phyloP scores from a whole-genome alignment of 1,284 basidiomycete genomes.

The Pterula multifida region DNA sequence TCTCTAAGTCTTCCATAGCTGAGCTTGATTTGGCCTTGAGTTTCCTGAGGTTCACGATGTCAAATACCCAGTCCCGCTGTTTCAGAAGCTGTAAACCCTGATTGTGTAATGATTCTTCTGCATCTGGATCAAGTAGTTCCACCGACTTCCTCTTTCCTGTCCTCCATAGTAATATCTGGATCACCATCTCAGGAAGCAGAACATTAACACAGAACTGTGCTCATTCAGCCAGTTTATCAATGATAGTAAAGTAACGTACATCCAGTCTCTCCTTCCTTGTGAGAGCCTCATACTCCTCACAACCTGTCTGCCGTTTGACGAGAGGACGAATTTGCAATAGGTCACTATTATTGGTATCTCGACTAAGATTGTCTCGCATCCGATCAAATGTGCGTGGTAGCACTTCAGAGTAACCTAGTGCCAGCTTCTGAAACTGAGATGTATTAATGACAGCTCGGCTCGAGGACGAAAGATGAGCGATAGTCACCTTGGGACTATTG shows the following conservation, averaged over 20 bases:
- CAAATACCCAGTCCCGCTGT: conserved; percentile 56
- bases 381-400: no score
- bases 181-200: conserved; percentile 52
- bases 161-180: conserved; percentile 62
- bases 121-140: conserved; percentile 32
- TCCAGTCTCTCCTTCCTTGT: conserved; percentile 41
- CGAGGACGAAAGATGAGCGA: no score
- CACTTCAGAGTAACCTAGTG: no score
- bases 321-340: no score
- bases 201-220: conserved; percentile 58
- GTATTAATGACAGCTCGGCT: no score
- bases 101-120: conserved; percentile 43
- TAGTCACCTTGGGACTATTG: no score
- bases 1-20: neutral
- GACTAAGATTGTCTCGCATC: no score
- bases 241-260: conserved; percentile 18
- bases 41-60: conserved; percentile 39
- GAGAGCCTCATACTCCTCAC: conserved; percentile 40
- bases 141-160: conserved; percentile 37
- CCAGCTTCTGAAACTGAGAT: no score
- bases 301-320: conserved; percentile 25
- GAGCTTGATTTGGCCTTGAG: conserved; percentile 8
- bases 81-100: conserved; percentile 32
- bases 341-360: no score
- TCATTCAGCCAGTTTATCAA: conserved; percentile 3